A percentile compares a stretch with the other conserved stretches of the same genome.
phyloP scores from a whole-genome alignment of 2,329 filamentous ascomycete genomes.

The Trichoderma koningii region DNA sequence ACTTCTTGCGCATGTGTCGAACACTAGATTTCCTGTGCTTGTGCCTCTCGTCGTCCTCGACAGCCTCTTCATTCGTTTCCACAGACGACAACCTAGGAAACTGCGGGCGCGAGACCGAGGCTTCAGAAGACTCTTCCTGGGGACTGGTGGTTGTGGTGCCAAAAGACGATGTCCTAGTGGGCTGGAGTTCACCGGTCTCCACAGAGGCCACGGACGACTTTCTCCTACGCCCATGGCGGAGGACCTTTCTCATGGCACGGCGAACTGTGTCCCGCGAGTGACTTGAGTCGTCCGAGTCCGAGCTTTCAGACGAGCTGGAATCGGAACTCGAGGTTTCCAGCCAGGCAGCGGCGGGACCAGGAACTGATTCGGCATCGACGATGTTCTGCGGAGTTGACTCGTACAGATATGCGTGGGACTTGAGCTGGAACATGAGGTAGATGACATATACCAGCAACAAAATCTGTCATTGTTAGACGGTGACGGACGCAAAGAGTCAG shows the following conservation, averaged over 20 bases:
- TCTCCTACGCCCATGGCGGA: constrained; percentile 69
- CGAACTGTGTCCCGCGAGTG: constrained; percentile 64
- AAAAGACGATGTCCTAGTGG: constrained; percentile 47
- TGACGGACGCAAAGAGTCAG: not conserved
- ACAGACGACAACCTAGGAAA: constrained; percentile 43
- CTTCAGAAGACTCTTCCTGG: constrained; percentile 46
- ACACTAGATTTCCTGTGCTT: constrained; percentile 40
- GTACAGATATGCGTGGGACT: constrained; percentile 89
- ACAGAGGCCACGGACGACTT: constrained; percentile 76
- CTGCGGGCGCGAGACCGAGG: constrained; percentile 42
- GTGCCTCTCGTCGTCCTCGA: constrained; percentile 48
- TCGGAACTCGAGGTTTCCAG: constrained; percentile 70
- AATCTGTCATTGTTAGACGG: constrained; percentile 49
- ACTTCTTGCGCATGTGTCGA: constrained; percentile 46
- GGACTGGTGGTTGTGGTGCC: constrained; percentile 40
- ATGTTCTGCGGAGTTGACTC: constrained; percentile 89
- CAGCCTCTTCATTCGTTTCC: constrained; percentile 47
- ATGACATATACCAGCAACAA: constrained; percentile 79
- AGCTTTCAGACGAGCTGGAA: constrained; percentile 60
- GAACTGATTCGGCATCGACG: constrained; percentile 87
- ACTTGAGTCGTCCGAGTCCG: constrained; percentile 67
- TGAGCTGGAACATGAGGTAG: constrained; percentile 87
- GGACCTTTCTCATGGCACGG: constrained; percentile 73
- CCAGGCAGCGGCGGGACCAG: constrained; percentile 79
- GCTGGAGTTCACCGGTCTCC: constrained; percentile 50